Evolutionary conservation across 2,329 filamentous ascomycete species (phyloP).

Genomic region (Ophiostoma sp.): DNA sequence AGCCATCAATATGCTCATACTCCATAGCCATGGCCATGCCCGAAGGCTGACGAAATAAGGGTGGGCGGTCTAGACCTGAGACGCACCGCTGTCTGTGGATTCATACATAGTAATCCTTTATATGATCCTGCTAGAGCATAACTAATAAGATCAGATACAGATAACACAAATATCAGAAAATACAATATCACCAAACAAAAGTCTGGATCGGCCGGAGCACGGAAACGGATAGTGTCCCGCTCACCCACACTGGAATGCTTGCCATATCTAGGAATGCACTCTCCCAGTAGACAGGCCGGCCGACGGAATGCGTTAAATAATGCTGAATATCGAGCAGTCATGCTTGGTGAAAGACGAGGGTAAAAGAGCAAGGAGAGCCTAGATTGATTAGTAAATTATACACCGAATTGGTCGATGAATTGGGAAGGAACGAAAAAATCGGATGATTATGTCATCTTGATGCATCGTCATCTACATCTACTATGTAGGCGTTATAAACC

Average conservation of each 20-base stretch:
- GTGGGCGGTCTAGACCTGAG: slow-evolving; percentile 8
- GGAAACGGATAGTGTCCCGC: background rate
- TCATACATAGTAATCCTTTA: background rate
- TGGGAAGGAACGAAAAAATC: background rate
- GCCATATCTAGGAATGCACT: background rate
- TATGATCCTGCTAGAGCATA: background rate
- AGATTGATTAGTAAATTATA: background rate
- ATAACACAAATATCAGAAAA: too few species aligned
- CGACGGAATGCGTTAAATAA: background rate
- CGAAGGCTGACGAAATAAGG: slow-evolving; percentile 8
- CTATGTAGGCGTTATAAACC: background rate
- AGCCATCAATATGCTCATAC: background rate
- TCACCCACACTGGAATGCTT: background rate
- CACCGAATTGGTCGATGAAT: background rate
- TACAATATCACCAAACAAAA: background rate
- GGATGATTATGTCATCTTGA: background rate
- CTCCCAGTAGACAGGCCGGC: background rate
- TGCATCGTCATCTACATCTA: background rate
- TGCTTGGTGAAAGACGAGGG: background rate
- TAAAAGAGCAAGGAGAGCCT: background rate
- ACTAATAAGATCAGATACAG: background rate
- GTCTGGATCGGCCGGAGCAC: background rate
- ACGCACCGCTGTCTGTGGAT: background rate
- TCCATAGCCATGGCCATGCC: background rate
- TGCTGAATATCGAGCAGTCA: background rate